Percentiles rank a stretch among this genome's conserved stretches.
Evolutionary conservation across 108 stramenopile genomes (phyloP).

Genomic region (Cyclotella kingstonii): DNA sequence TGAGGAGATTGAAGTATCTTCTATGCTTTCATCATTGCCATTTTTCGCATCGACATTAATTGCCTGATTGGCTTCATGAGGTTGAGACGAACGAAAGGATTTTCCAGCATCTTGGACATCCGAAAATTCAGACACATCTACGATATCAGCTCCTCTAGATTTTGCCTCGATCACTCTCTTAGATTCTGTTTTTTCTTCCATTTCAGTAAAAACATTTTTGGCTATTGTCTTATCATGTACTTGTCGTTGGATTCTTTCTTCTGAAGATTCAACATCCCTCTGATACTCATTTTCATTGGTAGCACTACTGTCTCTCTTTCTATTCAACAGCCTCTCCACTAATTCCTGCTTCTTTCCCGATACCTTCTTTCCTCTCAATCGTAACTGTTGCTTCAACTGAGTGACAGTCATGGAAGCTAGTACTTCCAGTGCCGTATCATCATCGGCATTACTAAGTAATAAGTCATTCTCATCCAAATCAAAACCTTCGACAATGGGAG

Average conservation of each 20-base stretch:
- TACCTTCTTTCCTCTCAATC: slow-evolving; percentile 69
- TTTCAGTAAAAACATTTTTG: not conserved
- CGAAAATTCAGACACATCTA: slow-evolving; percentile 73
- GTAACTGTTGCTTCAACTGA: slow-evolving; percentile 75
- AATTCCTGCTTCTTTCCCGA: slow-evolving; percentile 70
- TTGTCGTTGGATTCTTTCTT: not conserved
- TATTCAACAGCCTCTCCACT: slow-evolving; percentile 56
- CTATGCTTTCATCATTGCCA: slow-evolving; percentile 27
- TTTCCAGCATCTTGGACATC: slow-evolving; percentile 64
- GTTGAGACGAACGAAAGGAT: slow-evolving; percentile 34
- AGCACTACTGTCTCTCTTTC: not conserved
- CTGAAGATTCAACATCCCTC: slow-evolving; percentile 8
- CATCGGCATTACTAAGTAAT: slow-evolving; percentile 25
- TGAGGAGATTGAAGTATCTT: slow-evolving; percentile 12
- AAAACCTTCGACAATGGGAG: slow-evolving; percentile 19
- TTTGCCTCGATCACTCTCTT: slow-evolving; percentile 39
- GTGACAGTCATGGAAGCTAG: slow-evolving; percentile 61
- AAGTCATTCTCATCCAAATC: slow-evolving; percentile 9
- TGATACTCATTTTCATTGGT: slow-evolving; percentile 4
- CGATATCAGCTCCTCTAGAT: slow-evolving; percentile 61
- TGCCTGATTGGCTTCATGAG: not conserved
- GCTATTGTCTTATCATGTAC: not conserved
- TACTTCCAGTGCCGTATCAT: slow-evolving; percentile 11
- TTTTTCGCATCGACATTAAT: not conserved
- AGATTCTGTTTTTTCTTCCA: slow-evolving; percentile 1